Base-by-base conservation (phyloP, 768 basidiomycete genomes). In the Amanita inopinata region DNA sequence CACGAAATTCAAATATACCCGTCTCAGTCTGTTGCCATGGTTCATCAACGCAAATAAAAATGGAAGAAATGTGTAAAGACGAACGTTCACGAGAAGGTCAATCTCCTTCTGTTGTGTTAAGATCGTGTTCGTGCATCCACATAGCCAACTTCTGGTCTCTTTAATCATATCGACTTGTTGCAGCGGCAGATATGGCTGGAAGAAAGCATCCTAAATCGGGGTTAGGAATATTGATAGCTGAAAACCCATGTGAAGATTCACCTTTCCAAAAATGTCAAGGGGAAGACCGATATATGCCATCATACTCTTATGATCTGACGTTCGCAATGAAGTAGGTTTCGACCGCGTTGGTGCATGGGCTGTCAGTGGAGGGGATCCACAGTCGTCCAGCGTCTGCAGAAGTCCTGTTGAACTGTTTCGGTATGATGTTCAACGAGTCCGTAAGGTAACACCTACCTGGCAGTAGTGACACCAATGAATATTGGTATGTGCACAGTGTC, bases 121-220 rank as follows among this genome's bases (percentile, higher is more conserved):
- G 51, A 98, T 97, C 11, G 83, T 76, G 58, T 99, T 99, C 3
- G 94, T 98, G 50, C 87, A 89, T n/a, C 88, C 88, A 52, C 87
- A 90, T 15, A 99, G 70, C 83, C 87, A 99, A 50, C 83, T 82
- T 27, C 72, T 67, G 5, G 85, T 83, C 22, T 81, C 77, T 53
- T 74, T 80, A 22, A 96, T 62, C 62, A 90, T 78, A 48, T 97
- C 93, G 4, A 96, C 67, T 61, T 99, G 93, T 59, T 99, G 96
- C 2, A 99, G 61, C 0, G 96, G 94, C 9, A 98, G 66, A 58
- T 98, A 99, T 1, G 96, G 96, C 58, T 99, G 96, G 65, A 99
- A 99, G 65, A 98, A 93, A 3, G 91, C 75, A 51, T 91, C 87
- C 82, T 90, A 39, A 24, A 2, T 19, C 31, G 33, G 10, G 9